Evolutionary conservation across 257 asterid species (phyloP), one percentile per base, ranked within the genome.

Genomic region (Eucommia ulmoides): DNA sequence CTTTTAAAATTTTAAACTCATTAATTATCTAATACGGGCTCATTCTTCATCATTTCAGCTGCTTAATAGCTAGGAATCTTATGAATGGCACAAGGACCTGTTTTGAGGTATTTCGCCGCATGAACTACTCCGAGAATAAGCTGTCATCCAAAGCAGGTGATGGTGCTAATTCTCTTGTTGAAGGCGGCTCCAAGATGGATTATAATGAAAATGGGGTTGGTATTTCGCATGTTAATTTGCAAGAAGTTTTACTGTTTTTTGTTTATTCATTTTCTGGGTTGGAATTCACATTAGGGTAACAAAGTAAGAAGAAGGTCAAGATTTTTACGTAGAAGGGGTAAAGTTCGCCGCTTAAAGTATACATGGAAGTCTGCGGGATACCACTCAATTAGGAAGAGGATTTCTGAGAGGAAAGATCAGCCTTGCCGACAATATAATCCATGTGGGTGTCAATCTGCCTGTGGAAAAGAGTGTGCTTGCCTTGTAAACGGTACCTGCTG

Each of bases 391-490:
- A 79, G 88, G 79, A 91, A 91, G 58, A 69, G 99, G 19, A 86
- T 80, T 52, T 76, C 96, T 63, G 95, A 77, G 62, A 77, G 78
- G 79, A 91, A 91, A 70, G 95, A 91, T 73, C 80, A 81, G 68
- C 99, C 96, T 33, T 79, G 93, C 64, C 77, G 93, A 51, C 99
- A 91, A 65, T 91, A 63, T 70, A 86, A 76, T 63, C 99, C 99
- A 52, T 91, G 99, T 59, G 85, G 88, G 46, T 91, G 99, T 72
- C 78, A 81, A 67, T 64, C 82, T 53, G 88, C 92, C 1, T 86
- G 96, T 65, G 99, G 96, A 54, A 91, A 86, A 66, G 85, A 88
- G 41, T 91, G 99, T 45, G 80, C 82, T 1, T 91, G 99, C 63
- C 77, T 75, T 59, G 73, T 81, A 46, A 86, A 79, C 56, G 95